Evolutionary conservation across 495 filamentous ascomycete genomes (phyloP), one percentile per base, ranked within the genome.

Genomic region (Haplographium delicatum): DNA sequence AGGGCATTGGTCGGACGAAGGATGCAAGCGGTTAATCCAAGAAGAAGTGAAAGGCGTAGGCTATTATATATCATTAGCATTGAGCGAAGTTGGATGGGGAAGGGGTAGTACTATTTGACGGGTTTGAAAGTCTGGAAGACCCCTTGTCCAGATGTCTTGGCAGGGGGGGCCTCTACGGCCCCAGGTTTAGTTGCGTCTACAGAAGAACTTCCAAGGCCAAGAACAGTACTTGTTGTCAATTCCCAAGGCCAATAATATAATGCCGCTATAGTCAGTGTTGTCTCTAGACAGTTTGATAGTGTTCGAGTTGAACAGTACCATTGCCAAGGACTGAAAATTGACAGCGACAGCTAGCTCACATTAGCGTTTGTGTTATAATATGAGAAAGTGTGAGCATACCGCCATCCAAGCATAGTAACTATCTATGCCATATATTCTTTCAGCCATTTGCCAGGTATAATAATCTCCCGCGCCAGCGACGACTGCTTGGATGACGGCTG

Each of bases 281-380:
- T 94, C 71, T 99, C 93, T 7, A 96, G 69, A 47, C 84, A 93
- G 68, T 97, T 99, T 33, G 90, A 96, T 44, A 99, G 80, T 0
- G 93, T 95, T 48, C 93, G 78, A 1, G 89, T 94, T 0, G 91
- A 90, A 65, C 85, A 94, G 65, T 94, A 96, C 86, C 85, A 99
- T 64, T 96, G 89, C 89, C 94, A 99, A 15, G 93, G 89, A 62
- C 82, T 97, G 54, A 85, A 67, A 25, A 90, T 67, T 1, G 86
- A 85, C 65, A 94, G 76, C 22, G 80, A 74, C 18, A 89, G 68
- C 77, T 85, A 47, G 24, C 5, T 24, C 9, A 7, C 15, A 16
- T 38, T 16, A 38, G 34, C 34, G 13, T 16, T 20, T 34, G 3
- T 22, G 16, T 28, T 7, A 22, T 33, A 4, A 31, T 9, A 52